These are phyloP conservation scores for Lagenidium giganteum DNA, from an alignment of 352 stramenopile genomes.

Conservation along the genomic window DNA sequence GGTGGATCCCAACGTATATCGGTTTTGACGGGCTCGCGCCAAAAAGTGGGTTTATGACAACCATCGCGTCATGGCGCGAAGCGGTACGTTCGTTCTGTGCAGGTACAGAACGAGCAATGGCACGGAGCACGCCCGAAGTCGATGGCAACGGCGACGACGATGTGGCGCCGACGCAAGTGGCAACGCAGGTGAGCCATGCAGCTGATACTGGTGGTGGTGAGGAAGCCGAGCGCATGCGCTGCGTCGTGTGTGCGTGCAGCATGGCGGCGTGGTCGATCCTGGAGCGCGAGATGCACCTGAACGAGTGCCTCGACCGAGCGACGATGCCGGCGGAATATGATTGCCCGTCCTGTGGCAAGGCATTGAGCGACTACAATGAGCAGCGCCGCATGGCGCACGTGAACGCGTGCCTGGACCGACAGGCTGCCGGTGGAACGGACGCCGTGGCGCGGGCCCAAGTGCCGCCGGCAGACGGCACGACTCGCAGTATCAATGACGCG, in stretches of 20 bases:
- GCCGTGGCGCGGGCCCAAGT: constrained; percentile 2
- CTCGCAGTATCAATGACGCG: background rate
- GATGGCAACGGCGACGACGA: constrained; percentile 15
- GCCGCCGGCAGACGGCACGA: background rate
- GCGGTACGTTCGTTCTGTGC: background rate
- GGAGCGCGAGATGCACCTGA: constrained; percentile 60
- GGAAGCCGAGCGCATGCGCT: constrained; percentile 20
- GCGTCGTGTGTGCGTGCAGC: constrained; percentile 58
- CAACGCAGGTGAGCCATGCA: constrained; percentile 2
- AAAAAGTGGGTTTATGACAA: too few relatives aligned
- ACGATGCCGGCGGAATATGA: constrained; percentile 24
- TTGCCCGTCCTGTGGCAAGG: constrained; percentile 50
- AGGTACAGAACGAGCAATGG: too few relatives aligned
- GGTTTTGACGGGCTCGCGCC: too few relatives aligned
- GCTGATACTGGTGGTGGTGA: background rate
- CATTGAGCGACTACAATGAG: constrained; percentile 63
- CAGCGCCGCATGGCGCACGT: constrained; percentile 58
- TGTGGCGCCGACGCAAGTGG: constrained; percentile 23
- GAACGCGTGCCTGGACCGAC: constrained; percentile 58
- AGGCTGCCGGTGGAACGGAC: constrained; percentile 4
- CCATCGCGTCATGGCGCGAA: too few relatives aligned
- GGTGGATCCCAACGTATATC: too few relatives aligned
- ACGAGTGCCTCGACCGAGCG: constrained; percentile 59
- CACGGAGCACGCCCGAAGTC: too few relatives aligned
- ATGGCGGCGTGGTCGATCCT: constrained; percentile 41